Conservation (phyloP, 139 green algal genomes). For the Coccomyxa sp. region DNA sequence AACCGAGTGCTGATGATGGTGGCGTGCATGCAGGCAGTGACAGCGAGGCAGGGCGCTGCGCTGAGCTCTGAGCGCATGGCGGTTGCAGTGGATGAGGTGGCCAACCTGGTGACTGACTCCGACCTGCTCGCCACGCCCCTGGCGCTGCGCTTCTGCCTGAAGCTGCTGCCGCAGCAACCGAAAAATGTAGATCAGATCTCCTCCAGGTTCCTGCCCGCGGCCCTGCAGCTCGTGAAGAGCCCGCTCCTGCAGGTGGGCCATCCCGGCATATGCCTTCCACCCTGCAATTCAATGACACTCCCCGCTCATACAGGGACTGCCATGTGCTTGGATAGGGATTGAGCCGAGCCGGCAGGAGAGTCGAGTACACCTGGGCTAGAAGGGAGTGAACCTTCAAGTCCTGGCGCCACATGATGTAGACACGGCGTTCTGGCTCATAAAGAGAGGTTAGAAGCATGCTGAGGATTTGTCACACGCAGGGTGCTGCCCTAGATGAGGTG, state of each 20-base stretch:
- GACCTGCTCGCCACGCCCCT: conserved; percentile 77
- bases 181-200: conserved; percentile 17
- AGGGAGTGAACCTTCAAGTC: no score
- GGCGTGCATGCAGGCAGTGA: conserved; percentile 36
- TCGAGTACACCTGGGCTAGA: no score
- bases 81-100: conserved; percentile 41
- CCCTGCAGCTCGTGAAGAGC: conserved; percentile 67
- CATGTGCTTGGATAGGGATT: no score
- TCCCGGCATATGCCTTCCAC: no score
- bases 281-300: no score
- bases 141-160: conserved; percentile 59
- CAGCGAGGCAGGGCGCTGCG: conserved; percentile 31
- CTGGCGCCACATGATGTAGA: no score
- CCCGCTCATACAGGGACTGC: no score
- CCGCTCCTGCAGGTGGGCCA: conserved; percentile 63
- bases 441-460: no score
- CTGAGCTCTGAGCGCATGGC: conserved; percentile 21
- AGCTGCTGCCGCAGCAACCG: conserved; percentile 47
- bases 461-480: conserved; percentile 41
- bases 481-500: conserved; percentile 55
- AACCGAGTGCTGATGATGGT: no score
- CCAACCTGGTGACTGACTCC: conserved; percentile 57
- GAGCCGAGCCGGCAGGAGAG: no score
- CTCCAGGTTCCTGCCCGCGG: conserved; percentile 34
- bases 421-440: no score